Percentiles rank a stretch among this genome's conserved stretches.
These are phyloP conservation scores for Fremontodendron californicum DNA, from an alignment of 345 rosid species.

Conservation along the genomic window DNA sequence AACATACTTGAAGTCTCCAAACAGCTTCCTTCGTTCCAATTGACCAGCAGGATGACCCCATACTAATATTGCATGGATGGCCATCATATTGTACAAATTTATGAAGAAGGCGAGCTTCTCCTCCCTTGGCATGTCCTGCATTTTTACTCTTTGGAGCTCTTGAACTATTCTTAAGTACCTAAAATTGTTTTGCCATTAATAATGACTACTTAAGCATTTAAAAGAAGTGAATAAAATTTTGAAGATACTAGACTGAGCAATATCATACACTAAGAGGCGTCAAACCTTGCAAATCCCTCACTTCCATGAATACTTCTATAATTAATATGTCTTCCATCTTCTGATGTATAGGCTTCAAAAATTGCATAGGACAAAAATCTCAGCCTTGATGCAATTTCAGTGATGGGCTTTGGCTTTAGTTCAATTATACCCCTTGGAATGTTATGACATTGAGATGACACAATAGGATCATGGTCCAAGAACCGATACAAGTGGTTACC, in stretches of 20 bases:
- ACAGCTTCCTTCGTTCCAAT: conserved; percentile 61
- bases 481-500: conserved; percentile 79
- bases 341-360: conserved; percentile 69
- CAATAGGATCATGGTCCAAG: conserved; percentile 64
- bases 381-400: conserved; percentile 68
- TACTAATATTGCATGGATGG: conserved; percentile 70
- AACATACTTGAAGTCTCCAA: conserved; percentile 77
- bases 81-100: conserved; percentile 89
- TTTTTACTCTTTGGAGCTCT: conserved; percentile 75
- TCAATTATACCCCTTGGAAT: conserved; percentile 76
- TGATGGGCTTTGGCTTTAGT: conserved; percentile 61
- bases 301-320: conserved; percentile 90
- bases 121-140: conserved; percentile 64
- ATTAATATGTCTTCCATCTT: conserved; percentile 80
- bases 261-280: conserved; percentile 1
- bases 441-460: conserved; percentile 77
- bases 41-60: conserved; percentile 73
- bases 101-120: conserved; percentile 78
- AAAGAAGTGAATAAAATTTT: not conserved
- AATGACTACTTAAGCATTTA: not conserved
- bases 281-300: conserved; percentile 90
- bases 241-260: not conserved
- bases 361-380: conserved; percentile 58
- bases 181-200: conserved; percentile 7
- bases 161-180: conserved; percentile 78